phyloP scores from a whole-genome alignment of 768 basidiomycete species.

The Tephrocybe sp. region DNA sequence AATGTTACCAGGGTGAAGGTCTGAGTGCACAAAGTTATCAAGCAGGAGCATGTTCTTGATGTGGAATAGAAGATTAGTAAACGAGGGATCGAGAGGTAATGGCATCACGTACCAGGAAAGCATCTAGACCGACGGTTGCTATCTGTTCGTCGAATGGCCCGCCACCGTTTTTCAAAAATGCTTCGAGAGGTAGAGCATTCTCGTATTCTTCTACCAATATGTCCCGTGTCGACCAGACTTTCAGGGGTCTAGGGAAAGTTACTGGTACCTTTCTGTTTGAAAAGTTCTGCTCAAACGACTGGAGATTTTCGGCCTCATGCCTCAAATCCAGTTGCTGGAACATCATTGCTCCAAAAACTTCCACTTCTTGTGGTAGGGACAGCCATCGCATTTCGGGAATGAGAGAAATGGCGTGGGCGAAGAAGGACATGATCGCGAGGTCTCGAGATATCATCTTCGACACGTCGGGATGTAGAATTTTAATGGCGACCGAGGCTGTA shows the following conservation, averaged over 20 bases:
- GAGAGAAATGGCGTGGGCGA: slow-evolving; percentile 73
- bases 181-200: slow-evolving; percentile 87
- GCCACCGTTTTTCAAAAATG: slow-evolving; percentile 85
- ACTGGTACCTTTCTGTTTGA: slow-evolving; percentile 75
- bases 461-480: slow-evolving; percentile 90
- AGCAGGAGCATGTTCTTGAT: slow-evolving; percentile 99
- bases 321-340: slow-evolving; percentile 88
- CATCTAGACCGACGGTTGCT: slow-evolving; percentile 91
- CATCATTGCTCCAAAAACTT: slow-evolving; percentile 97
- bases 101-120: slow-evolving; percentile 75
- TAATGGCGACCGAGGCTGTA: slow-evolving; percentile 89
- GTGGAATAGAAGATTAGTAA: slow-evolving; percentile 9
- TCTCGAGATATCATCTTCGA: slow-evolving; percentile 82
- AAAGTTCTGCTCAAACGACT: slow-evolving; percentile 86
- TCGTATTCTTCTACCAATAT: slow-evolving; percentile 92
- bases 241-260: slow-evolving; percentile 87
- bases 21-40: slow-evolving; percentile 96
- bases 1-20: slow-evolving; percentile 93
- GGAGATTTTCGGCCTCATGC: slow-evolving; percentile 86
- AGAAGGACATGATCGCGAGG: slow-evolving; percentile 93
- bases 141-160: slow-evolving; percentile 89
- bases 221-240: slow-evolving; percentile 77
- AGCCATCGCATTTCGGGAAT: slow-evolving; percentile 97
- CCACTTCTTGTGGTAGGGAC: slow-evolving; percentile 92
- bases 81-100: background rate